These are phyloP conservation scores for Schizosaccharomyces pombe DNA, from an alignment of 805 yeast genomes.

Conservation along the genomic window DNA sequence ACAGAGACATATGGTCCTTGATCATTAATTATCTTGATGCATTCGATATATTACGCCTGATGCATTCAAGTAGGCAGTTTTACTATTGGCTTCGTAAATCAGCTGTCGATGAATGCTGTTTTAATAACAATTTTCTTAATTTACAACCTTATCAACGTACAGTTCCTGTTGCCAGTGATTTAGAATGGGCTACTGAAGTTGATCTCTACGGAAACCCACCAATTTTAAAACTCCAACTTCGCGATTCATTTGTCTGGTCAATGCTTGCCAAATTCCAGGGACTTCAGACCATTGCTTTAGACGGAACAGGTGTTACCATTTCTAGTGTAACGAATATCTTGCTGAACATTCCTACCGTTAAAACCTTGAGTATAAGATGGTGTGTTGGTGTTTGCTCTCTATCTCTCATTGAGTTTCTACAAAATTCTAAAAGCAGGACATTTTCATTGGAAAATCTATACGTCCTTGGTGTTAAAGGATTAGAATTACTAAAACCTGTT, in stretches of 20 bases:
- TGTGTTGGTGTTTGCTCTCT: neutral
- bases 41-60: neutral
- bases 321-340: neutral
- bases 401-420: neutral
- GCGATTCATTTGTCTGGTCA: neutral
- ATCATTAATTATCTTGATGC: neutral
- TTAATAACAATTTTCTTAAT: neutral
- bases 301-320: neutral
- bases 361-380: neutral
- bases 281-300: neutral
- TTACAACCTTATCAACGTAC: neutral
- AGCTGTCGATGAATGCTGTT: neutral
- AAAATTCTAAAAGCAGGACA: neutral
- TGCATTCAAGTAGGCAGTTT: neutral
- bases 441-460: neutral
- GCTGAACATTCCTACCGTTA: neutral
- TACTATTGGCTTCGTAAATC: neutral
- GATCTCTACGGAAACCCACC: neutral
- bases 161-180: neutral
- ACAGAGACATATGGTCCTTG: neutral
- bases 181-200: neutral
- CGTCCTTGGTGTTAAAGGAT: neutral
- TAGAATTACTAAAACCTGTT: neutral
- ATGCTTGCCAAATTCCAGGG: neutral
- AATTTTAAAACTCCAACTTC: neutral